These are phyloP conservation scores for Citrus reticulata DNA, from an alignment of 345 rosid genomes.

Conservation along the genomic window DNA sequence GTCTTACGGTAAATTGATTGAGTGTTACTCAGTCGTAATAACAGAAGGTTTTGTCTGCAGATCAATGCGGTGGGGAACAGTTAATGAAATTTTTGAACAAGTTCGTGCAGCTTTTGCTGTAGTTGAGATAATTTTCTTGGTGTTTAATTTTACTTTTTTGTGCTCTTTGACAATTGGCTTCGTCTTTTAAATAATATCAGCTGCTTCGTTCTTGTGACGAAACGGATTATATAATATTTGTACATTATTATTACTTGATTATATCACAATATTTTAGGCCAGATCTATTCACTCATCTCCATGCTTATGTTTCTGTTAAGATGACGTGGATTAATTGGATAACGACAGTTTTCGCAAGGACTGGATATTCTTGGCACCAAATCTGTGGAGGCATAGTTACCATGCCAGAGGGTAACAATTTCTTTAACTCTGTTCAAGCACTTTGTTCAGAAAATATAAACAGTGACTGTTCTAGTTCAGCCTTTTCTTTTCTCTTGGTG, in stretches of 20 bases:
- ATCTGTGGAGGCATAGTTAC: neutral
- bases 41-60: slow-evolving; percentile 37
- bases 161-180: neutral
- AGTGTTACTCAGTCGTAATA: neutral
- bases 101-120: slow-evolving; percentile 57
- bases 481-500: too few relatives aligned
- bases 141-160: neutral
- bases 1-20: neutral
- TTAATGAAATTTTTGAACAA: slow-evolving; percentile 75
- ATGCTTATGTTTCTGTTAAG: neutral
- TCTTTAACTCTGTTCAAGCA: neutral
- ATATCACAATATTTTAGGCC: neutral
- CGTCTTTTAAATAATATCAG: neutral
- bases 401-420: neutral
- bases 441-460: neutral
- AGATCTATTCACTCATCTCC: neutral
- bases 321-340: neutral
- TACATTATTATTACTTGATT: neutral
- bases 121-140: slow-evolving; percentile 37
- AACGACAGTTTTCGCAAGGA: neutral
- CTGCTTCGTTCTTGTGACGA: neutral
- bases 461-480: too few relatives aligned
- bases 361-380: neutral
- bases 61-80: slow-evolving; percentile 75
- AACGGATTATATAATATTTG: neutral